phyloP scores from a whole-genome alignment of 129 eudicot species.

The Lactuca sativa region DNA sequence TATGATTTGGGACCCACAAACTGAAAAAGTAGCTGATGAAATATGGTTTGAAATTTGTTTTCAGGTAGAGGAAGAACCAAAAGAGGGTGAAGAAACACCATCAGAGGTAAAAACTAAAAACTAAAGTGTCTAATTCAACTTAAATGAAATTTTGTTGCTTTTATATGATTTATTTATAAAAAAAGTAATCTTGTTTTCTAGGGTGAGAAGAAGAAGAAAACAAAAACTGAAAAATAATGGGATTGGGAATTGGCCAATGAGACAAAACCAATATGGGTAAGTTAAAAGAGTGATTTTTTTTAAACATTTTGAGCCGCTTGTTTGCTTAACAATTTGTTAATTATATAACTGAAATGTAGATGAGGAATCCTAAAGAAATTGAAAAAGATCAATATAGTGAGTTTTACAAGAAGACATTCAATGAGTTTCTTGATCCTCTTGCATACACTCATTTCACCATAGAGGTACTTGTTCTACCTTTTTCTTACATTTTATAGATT shows the following conservation, averaged over 20 bases:
- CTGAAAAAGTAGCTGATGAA: neutral
- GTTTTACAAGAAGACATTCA: slow-evolving; percentile 89
- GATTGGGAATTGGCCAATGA: slow-evolving; percentile 98
- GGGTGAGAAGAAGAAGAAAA: slow-evolving; percentile 86
- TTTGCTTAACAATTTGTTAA: neutral
- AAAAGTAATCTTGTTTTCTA: slow-evolving; percentile 26
- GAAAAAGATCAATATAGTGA: slow-evolving; percentile 87
- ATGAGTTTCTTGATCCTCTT: slow-evolving; percentile 84
- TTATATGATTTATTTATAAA: neutral
- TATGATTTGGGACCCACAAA: neutral
- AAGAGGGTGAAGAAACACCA: slow-evolving; percentile 79
- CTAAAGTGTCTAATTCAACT: neutral
- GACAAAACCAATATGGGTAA: slow-evolving; percentile 96
- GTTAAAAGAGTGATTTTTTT: slow-evolving; percentile 15
- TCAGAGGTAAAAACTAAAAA: slow-evolving; percentile 56
- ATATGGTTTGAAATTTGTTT: neutral
- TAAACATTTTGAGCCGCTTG: neutral
- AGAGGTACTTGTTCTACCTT: slow-evolving; percentile 55
- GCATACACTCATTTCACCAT: slow-evolving; percentile 83
- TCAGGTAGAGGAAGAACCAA: slow-evolving; percentile 87
- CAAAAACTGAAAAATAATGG: slow-evolving; percentile 93
- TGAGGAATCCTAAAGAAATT: slow-evolving; percentile 85
- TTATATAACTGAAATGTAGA: slow-evolving; percentile 45
- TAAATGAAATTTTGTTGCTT: neutral
- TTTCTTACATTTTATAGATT: neutral